A percentile compares a stretch with the other conserved stretches of the same genome.
Conservation (phyloP, 352 stramenopile species). For the Globisporangium recalcitrans region DNA sequence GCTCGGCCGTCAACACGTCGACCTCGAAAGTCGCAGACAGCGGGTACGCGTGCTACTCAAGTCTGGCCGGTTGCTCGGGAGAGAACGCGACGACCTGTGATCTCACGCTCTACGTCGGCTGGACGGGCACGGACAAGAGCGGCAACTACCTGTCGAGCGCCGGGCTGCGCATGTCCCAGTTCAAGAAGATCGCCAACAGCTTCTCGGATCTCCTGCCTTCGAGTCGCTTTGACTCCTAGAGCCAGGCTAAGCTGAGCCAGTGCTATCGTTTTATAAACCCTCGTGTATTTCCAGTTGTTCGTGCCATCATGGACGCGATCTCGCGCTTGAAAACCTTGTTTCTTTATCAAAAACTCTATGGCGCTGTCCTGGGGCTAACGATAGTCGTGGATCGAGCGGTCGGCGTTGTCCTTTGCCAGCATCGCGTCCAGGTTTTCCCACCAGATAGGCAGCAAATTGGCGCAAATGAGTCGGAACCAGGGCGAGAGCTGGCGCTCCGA, state of each 20-base stretch:
- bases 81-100: slow-evolving; percentile 51
- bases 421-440: slow-evolving; percentile 67
- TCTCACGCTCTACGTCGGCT: slow-evolving; percentile 73
- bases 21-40: slow-evolving; percentile 35
- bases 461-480: slow-evolving; percentile 83
- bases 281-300: not conserved
- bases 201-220: slow-evolving; percentile 44
- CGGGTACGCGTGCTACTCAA: slow-evolving; percentile 65
- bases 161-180: slow-evolving; percentile 76
- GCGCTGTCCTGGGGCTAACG: slow-evolving; percentile 23
- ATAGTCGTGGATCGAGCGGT: slow-evolving; percentile 61
- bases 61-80: slow-evolving; percentile 26
- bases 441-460: slow-evolving; percentile 60
- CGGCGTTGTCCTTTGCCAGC: slow-evolving; percentile 41
- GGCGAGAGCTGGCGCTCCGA: slow-evolving; percentile 58
- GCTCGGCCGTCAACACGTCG: slow-evolving; percentile 41
- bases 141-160: slow-evolving; percentile 76
- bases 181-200: slow-evolving; percentile 53
- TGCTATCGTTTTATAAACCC: slow-evolving; percentile 2
- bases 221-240: slow-evolving; percentile 37
- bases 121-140: slow-evolving; percentile 74
- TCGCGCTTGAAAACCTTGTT: not conserved
- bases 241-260: not conserved
- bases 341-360: not conserved
- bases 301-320: not conserved